Percentiles rank a stretch among this genome's conserved stretches.
phyloP scores from a whole-genome alignment of 2,329 filamentous ascomycete genomes.

The Penicillium psychrosexuale region DNA sequence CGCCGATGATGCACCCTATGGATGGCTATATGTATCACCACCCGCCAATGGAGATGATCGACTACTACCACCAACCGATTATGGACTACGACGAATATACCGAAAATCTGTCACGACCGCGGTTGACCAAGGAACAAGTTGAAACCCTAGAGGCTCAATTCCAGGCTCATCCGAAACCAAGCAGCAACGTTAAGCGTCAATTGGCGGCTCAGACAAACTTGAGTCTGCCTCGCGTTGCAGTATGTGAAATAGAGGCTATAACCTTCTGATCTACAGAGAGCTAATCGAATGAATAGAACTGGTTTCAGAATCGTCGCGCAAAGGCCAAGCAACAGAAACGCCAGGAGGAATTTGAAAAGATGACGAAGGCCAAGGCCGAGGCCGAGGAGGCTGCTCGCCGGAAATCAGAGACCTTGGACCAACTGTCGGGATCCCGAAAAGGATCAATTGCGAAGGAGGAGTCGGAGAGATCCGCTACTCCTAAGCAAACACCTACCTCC shows the following conservation, averaged over 20 bases:
- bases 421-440: slow-evolving; percentile 23
- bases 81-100: slow-evolving; percentile 48
- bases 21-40: slow-evolving; percentile 40
- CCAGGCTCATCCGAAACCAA: slow-evolving; percentile 50
- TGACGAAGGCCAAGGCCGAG: slow-evolving; percentile 41
- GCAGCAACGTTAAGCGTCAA: slow-evolving; percentile 50
- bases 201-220: slow-evolving; percentile 50
- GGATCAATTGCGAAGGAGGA: slow-evolving; percentile 23
- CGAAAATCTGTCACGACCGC: slow-evolving; percentile 48
- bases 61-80: slow-evolving; percentile 42
- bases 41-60: slow-evolving; percentile 42
- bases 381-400: slow-evolving; percentile 35
- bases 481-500: slow-evolving; percentile 27
- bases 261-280: background rate
- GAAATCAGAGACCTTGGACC: slow-evolving; percentile 28
- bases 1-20: slow-evolving; percentile 39
- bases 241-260: slow-evolving; percentile 31
- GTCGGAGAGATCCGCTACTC: slow-evolving; percentile 25
- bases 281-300: slow-evolving; percentile 41
- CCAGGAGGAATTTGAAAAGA: slow-evolving; percentile 49
- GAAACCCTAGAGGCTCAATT: slow-evolving; percentile 51
- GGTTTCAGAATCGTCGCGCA: slow-evolving; percentile 53
- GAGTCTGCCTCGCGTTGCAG: slow-evolving; percentile 49
- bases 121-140: slow-evolving; percentile 52
- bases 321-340: slow-evolving; percentile 53